phyloP scores from a whole-genome alignment of 148 eudicot genomes.

The Simmondsia chinensis region DNA sequence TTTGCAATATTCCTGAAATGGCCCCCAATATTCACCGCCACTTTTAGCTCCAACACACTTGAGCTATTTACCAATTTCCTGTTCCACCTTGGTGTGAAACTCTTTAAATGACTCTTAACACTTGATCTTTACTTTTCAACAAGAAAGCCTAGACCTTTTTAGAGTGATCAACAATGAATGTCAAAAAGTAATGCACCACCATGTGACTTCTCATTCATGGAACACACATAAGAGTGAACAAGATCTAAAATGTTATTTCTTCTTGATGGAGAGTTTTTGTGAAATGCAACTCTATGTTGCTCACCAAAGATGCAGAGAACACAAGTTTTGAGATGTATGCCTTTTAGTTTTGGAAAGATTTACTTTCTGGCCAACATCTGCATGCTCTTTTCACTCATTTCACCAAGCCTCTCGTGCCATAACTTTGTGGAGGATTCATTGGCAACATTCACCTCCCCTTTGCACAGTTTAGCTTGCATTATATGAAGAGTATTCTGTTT shows the following conservation, averaged over 20 bases:
- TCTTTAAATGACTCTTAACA: background rate
- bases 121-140: constrained; percentile 4
- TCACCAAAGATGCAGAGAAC: background rate
- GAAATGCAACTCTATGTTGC: background rate
- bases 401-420: background rate
- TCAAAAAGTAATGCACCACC: too few species aligned
- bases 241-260: background rate
- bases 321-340: background rate
- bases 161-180: too few species aligned
- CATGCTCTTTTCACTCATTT: too few species aligned
- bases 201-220: too few species aligned
- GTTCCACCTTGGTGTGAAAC: too few species aligned
- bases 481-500: background rate
- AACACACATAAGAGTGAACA: too few species aligned
- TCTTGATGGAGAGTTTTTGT: background rate
- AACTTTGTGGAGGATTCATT: background rate
- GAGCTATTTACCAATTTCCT: too few species aligned
- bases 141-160: background rate
- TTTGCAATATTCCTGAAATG: too few species aligned
- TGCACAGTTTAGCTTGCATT: background rate
- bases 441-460: too few species aligned
- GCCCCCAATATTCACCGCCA: too few species aligned
- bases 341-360: too few species aligned
- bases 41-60: too few species aligned
- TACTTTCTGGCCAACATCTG: background rate